Percentiles rank a stretch among this genome's conserved stretches.
phyloP scores from a whole-genome alignment of 2,329 filamentous ascomycete genomes.

The Beauveria australis region DNA sequence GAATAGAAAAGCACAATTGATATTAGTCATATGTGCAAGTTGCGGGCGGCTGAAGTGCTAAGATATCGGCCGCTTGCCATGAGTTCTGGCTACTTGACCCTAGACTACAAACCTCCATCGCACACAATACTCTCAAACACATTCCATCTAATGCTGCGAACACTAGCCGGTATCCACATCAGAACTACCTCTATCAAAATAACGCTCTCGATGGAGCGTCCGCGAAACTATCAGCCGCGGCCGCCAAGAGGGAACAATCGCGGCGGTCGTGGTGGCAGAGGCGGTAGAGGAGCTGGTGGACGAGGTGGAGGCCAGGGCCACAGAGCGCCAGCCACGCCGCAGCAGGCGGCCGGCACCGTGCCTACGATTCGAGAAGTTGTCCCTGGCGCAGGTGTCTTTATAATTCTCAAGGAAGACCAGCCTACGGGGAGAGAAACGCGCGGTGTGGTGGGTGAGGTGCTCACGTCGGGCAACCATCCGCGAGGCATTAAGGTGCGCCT shows the following conservation, averaged over 20 bases:
- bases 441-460: conserved; percentile 57
- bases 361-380: conserved; percentile 45
- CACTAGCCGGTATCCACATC: background rate
- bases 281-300: background rate
- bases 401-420: conserved; percentile 70
- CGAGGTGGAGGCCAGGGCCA: conserved; percentile 12
- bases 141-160: background rate
- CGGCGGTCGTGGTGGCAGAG: conserved; percentile 16
- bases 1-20: too few relatives aligned
- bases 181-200: background rate
- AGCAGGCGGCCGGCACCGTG: conserved; percentile 31
- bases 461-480: conserved; percentile 68
- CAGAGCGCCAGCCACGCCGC: conserved; percentile 22
- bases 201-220: conserved; percentile 21
- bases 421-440: conserved; percentile 62
- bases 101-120: background rate
- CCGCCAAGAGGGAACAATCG: conserved; percentile 10
- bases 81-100: background rate
- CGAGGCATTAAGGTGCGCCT: conserved; percentile 73
- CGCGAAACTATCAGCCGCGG: conserved; percentile 25
- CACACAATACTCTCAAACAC: background rate
- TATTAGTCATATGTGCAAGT: background rate
- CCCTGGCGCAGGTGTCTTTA: conserved; percentile 57
- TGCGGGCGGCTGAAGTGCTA: background rate
- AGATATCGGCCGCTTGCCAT: background rate